A percentile compares a stretch with the other conserved stretches of the same genome.
Conservation (phyloP, 192 early-diverging fungal genomes). For the Thamnidium elegans region DNA sequence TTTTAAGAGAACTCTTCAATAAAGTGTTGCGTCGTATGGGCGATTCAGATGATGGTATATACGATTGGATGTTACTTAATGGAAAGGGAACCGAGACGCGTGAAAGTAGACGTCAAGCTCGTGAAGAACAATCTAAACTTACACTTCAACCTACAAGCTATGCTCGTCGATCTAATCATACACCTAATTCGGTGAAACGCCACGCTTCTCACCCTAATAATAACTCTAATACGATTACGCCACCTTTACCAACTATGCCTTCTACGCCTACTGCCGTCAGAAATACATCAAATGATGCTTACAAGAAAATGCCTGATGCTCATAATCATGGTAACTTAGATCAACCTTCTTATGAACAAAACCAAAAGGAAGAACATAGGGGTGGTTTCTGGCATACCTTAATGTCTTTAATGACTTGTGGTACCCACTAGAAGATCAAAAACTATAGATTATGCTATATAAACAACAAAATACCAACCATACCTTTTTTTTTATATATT, state of each 20-base stretch:
- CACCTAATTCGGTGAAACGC: slow-evolving; percentile 12
- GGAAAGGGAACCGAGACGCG: slow-evolving; percentile 51
- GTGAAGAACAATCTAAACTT: slow-evolving; percentile 6
- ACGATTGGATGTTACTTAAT: slow-evolving; percentile 84
- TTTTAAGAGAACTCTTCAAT: slow-evolving; percentile 80
- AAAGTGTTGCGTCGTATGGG: slow-evolving; percentile 67
- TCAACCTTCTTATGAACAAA: not conserved
- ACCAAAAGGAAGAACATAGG: not conserved
- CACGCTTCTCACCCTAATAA: slow-evolving; percentile 16
- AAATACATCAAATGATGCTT: not conserved
- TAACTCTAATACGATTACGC: not conserved
- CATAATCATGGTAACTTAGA: slow-evolving; percentile 8
- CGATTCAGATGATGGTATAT: slow-evolving; percentile 86
- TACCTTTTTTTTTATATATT: not conserved
- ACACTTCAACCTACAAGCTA: slow-evolving; percentile 5
- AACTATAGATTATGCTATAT: not conserved
- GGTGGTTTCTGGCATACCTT: slow-evolving; percentile 15
- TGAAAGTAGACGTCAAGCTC: slow-evolving; percentile 10
- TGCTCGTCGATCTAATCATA: slow-evolving; percentile 3
- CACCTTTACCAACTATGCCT: slow-evolving; percentile 10
- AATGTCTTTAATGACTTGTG: slow-evolving; percentile 21
- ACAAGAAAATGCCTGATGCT: slow-evolving; percentile 15
- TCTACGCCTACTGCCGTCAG: not conserved
- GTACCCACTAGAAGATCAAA: slow-evolving; percentile 15
- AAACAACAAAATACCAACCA: not conserved